phyloP scores from a whole-genome alignment of 108 stramenopile genomes.

The Aurantiochytrium sp. region DNA sequence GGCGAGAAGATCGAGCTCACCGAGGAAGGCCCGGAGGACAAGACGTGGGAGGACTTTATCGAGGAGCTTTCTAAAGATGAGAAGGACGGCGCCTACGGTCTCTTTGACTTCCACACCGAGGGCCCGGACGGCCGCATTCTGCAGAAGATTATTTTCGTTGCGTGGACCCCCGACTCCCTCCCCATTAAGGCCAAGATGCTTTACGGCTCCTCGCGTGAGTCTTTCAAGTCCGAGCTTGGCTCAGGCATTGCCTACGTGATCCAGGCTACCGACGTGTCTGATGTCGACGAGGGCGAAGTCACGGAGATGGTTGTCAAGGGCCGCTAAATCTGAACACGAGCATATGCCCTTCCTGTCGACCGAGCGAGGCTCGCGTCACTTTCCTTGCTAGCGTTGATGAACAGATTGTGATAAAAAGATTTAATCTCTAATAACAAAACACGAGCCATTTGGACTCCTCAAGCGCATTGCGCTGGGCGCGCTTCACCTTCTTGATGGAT shows the following conservation, averaged over 20 bases:
- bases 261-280: constrained; percentile 8
- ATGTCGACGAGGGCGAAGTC: background rate
- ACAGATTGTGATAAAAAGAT: too few species aligned
- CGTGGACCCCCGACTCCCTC: constrained; percentile 5
- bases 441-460: too few species aligned
- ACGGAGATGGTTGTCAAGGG: background rate
- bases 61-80: background rate
- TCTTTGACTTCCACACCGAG: background rate
- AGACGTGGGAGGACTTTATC: background rate
- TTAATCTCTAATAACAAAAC: too few species aligned
- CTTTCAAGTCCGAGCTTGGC: constrained; percentile 16
- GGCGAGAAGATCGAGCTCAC: background rate
- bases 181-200: constrained; percentile 16
- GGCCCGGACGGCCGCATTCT: background rate
- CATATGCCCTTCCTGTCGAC: too few species aligned
- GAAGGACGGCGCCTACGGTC: background rate
- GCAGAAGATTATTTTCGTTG: background rate
- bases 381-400: too few species aligned
- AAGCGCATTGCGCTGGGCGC: too few species aligned
- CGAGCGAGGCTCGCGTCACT: too few species aligned
- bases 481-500: too few species aligned
- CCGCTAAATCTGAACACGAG: background rate
- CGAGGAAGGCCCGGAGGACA: background rate
- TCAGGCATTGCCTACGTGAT: constrained; percentile 12
- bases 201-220: background rate